These are phyloP conservation scores for Auriscalpium vulgare DNA, from an alignment of 768 basidiomycete genomes.

Conservation along the genomic window DNA sequence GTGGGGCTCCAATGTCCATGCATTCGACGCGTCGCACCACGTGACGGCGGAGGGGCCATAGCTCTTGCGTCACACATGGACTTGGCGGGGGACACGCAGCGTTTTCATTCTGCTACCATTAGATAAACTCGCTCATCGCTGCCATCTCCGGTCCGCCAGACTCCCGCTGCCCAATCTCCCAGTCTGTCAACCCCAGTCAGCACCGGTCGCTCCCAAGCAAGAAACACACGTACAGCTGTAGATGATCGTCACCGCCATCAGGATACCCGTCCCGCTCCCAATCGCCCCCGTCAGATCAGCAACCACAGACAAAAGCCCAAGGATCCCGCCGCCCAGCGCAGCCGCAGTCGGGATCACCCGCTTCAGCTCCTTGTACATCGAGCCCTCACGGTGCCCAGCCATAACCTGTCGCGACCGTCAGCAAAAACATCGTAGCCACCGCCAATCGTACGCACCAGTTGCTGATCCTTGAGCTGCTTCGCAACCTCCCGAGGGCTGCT, in stretches of 20 bases:
- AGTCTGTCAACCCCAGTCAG: slow-evolving; percentile 42
- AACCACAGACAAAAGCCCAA: slow-evolving; percentile 82
- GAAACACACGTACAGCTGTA: slow-evolving; percentile 47
- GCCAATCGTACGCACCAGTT: slow-evolving; percentile 53
- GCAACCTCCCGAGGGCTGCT: slow-evolving; percentile 94
- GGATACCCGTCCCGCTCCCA: slow-evolving; percentile 90
- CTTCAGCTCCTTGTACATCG: slow-evolving; percentile 99
- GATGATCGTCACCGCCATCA: slow-evolving; percentile 98
- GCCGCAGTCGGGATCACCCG: slow-evolving; percentile 96
- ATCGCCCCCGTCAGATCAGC: slow-evolving; percentile 96
- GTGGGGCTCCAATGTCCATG: background rate
- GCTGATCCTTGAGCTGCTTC: slow-evolving; percentile 97
- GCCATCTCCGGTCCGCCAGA: slow-evolving; percentile 79
- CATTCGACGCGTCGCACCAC: background rate
- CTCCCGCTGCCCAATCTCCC: slow-evolving; percentile 92
- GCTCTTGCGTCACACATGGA: background rate
- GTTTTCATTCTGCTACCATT: slow-evolving; percentile 16
- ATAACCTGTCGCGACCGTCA: slow-evolving; percentile 40
- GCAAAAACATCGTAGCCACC: background rate
- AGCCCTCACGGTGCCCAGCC: slow-evolving; percentile 87
- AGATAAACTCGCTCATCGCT: slow-evolving; percentile 71
- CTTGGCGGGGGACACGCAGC: background rate
- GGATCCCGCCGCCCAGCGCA: slow-evolving; percentile 94
- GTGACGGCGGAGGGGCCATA: background rate
- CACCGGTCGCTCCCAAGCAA: background rate